Percentiles rank a stretch among this genome's conserved stretches.
phyloP scores from a whole-genome alignment of 768 basidiomycete species.

The Paxillus rubicundulus region DNA sequence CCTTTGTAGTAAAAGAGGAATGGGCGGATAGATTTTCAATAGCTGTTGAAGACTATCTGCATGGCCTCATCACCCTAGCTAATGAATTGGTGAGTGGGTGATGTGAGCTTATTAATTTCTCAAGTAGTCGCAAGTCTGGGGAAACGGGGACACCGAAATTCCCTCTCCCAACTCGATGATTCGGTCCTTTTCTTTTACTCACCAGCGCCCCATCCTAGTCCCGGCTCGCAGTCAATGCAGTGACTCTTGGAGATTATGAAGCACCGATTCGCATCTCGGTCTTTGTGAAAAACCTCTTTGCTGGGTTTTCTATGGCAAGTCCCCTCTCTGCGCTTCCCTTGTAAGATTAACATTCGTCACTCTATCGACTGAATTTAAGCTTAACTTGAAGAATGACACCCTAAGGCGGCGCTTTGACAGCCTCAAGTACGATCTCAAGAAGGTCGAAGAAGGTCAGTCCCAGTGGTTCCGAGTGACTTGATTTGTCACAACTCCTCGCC shows the following conservation, averaged over 20 bases:
- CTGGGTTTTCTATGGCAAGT: constrained; percentile 79
- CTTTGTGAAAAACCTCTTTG: constrained; percentile 78
- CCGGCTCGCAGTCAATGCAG: constrained; percentile 73
- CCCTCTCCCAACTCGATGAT: background rate
- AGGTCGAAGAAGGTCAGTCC: constrained; percentile 76
- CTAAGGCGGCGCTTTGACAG: constrained; percentile 77
- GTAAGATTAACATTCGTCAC: constrained; percentile 2
- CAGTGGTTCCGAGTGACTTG: background rate
- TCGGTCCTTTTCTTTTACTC: background rate
- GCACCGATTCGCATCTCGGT: constrained; percentile 73
- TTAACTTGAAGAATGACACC: constrained; percentile 79
- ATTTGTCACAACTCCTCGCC: constrained; percentile 1
- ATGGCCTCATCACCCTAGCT: constrained; percentile 72
- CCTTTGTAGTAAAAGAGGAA: constrained; percentile 56
- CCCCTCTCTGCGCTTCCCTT: background rate
- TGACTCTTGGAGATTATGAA: constrained; percentile 80
- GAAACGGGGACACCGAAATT: background rate
- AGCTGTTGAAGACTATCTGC: constrained; percentile 77
- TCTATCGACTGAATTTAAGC: constrained; percentile 37
- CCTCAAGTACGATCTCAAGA: constrained; percentile 84
- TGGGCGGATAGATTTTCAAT: constrained; percentile 67
- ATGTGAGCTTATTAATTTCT: background rate
- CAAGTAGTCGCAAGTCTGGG: background rate
- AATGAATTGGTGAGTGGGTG: constrained; percentile 67
- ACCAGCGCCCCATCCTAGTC: constrained; percentile 45